Conservation (phyloP, 345 rosid genomes). For the Gynandropsis gynandra region DNA sequence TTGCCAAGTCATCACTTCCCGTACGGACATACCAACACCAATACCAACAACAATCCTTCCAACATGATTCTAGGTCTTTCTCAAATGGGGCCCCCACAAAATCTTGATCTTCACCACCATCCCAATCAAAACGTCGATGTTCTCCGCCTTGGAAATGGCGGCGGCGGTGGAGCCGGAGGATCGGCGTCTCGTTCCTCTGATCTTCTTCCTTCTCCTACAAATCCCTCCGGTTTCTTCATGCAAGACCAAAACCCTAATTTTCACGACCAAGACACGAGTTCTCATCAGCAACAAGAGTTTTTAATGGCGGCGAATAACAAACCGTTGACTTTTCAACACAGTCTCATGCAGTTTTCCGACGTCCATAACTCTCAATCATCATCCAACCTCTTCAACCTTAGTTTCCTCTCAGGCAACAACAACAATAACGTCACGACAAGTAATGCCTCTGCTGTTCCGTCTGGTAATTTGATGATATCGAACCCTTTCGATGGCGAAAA, state of each 20-base stretch:
- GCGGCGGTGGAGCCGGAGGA: slow-evolving; percentile 26
- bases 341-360: slow-evolving; percentile 45
- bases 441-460: slow-evolving; percentile 26
- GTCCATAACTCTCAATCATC: slow-evolving; percentile 24
- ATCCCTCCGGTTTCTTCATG: slow-evolving; percentile 46
- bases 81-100: slow-evolving; percentile 42
- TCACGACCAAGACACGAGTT: slow-evolving; percentile 35
- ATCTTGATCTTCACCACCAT: slow-evolving; percentile 32
- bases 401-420: slow-evolving; percentile 41
- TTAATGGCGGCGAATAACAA: slow-evolving; percentile 25
- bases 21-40: slow-evolving; percentile 38
- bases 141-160: slow-evolving; percentile 42
- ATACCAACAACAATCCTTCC: slow-evolving; percentile 26
- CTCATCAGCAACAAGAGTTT: slow-evolving; percentile 30
- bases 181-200: slow-evolving; percentile 35
- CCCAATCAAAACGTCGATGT: slow-evolving; percentile 35
- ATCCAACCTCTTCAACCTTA: slow-evolving; percentile 44
- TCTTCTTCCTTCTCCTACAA: slow-evolving; percentile 38
- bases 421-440: slow-evolving; percentile 25
- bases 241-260: slow-evolving; percentile 44
- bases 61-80: slow-evolving; percentile 53
- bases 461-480: slow-evolving; percentile 31
- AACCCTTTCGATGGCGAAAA: slow-evolving; percentile 38
- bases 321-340: slow-evolving; percentile 33
- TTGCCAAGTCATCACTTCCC: slow-evolving; percentile 45